Percentiles rank a stretch among this genome's conserved stretches.
These are phyloP conservation scores for Cyberlindnera saturnus DNA, from an alignment of 805 yeast species.

Conservation along the genomic window DNA sequence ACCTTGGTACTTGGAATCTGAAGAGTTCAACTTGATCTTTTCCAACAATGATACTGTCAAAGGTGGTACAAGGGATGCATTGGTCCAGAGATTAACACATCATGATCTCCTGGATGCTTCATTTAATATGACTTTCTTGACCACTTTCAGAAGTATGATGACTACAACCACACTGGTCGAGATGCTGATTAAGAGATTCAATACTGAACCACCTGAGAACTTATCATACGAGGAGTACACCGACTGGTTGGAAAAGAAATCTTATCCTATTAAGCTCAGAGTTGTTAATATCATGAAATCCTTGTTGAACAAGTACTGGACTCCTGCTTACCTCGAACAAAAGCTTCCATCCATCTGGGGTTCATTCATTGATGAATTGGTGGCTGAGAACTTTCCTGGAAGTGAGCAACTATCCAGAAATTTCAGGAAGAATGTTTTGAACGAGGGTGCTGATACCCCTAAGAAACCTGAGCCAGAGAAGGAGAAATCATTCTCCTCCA, in stretches of 20 bases:
- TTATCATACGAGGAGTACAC: slow-evolving; percentile 76
- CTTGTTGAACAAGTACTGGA: slow-evolving; percentile 68
- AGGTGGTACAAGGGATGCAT: slow-evolving; percentile 78
- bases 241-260: slow-evolving; percentile 67
- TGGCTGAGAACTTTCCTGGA: slow-evolving; percentile 38
- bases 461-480: slow-evolving; percentile 4
- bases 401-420: slow-evolving; percentile 33
- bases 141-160: slow-evolving; percentile 73
- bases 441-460: background rate
- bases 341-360: slow-evolving; percentile 31
- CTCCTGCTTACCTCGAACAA: slow-evolving; percentile 48
- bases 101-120: slow-evolving; percentile 57
- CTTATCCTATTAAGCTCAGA: slow-evolving; percentile 57
- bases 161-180: slow-evolving; percentile 57
- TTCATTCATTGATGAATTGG: slow-evolving; percentile 34
- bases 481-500: slow-evolving; percentile 7
- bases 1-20: slow-evolving; percentile 73
- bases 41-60: slow-evolving; percentile 68
- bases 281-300: slow-evolving; percentile 62
- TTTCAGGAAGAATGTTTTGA: slow-evolving; percentile 29
- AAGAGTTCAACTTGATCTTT: slow-evolving; percentile 50
- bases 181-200: slow-evolving; percentile 57
- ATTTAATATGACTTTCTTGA: slow-evolving; percentile 62
- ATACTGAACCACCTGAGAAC: slow-evolving; percentile 80
- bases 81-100: slow-evolving; percentile 75